A percentile compares a stretch with the other conserved stretches of the same genome.
phyloP scores from a whole-genome alignment of 805 yeast species.

The Clavispora vitiphila region DNA sequence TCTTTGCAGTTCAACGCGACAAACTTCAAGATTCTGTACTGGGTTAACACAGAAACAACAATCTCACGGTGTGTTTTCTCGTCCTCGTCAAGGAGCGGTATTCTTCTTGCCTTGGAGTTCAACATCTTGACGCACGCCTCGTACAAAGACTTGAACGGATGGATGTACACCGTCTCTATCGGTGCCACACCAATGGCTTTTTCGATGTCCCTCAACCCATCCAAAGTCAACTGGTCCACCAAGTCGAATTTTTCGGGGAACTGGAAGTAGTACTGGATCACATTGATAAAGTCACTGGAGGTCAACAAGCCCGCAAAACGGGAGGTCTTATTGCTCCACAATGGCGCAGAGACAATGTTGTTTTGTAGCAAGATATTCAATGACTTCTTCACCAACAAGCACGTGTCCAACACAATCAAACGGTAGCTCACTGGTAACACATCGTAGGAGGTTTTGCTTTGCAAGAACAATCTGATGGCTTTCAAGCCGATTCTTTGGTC shows the following conservation, averaged over 20 bases:
- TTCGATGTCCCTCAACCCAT: constrained; percentile 83
- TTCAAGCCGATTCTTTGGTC: constrained; percentile 74
- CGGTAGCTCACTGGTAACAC: constrained; percentile 94
- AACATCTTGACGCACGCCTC: constrained; percentile 94
- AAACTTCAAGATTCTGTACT: constrained; percentile 90
- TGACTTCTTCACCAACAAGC: constrained; percentile 83
- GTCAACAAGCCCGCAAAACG: constrained; percentile 93
- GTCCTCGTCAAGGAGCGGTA: constrained; percentile 91
- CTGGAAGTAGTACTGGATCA: constrained; percentile 88
- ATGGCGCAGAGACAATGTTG: constrained; percentile 92
- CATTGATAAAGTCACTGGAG: constrained; percentile 88
- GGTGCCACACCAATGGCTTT: constrained; percentile 81
- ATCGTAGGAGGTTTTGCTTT: constrained; percentile 91
- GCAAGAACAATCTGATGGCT: constrained; percentile 78
- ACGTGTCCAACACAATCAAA: constrained; percentile 87
- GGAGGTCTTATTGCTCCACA: constrained; percentile 89
- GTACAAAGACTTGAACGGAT: constrained; percentile 83
- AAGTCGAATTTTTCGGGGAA: constrained; percentile 83
- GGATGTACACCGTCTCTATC: constrained; percentile 80
- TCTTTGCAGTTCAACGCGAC: constrained; percentile 96
- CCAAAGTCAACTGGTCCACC: constrained; percentile 79
- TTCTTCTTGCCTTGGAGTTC: constrained; percentile 82
- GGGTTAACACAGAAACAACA: constrained; percentile 92
- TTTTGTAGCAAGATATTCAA: constrained; percentile 86
- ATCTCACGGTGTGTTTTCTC: constrained; percentile 90